A percentile compares a stretch with the other conserved stretches of the same genome.
Evolutionary conservation across 1,139 yeast species (phyloP).

Genomic region (Blastobotrys buckinghamii): DNA sequence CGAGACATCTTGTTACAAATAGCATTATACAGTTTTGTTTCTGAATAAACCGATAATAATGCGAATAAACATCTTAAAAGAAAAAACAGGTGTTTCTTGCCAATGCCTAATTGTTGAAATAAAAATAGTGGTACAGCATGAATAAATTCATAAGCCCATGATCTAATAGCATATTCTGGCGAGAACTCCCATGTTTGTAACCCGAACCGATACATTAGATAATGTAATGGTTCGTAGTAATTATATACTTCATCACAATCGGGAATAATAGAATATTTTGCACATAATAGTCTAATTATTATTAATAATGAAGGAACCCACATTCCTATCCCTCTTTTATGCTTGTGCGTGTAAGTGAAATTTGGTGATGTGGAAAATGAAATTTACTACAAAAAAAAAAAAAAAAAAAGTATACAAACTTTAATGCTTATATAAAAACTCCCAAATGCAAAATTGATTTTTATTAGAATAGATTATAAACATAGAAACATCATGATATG

Average conservation of each 20-base stretch:
- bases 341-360: neutral
- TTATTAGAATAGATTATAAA: neutral
- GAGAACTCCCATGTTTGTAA: constrained; percentile 97
- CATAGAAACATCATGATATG: neutral
- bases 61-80: constrained; percentile 50
- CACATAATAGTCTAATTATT: constrained; percentile 42
- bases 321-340: neutral
- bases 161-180: constrained; percentile 81
- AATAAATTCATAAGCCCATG: constrained; percentile 58
- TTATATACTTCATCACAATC: constrained; percentile 89
- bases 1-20: constrained; percentile 35
- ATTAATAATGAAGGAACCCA: constrained; percentile 18
- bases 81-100: constrained; percentile 35
- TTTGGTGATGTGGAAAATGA: neutral
- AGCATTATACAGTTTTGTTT: constrained; percentile 44
- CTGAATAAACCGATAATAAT: constrained; percentile 48
- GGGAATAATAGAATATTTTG: constrained; percentile 58
- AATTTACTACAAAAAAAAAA: neutral
- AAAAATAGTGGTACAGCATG: constrained; percentile 28
- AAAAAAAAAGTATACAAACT: neutral
- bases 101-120: constrained; percentile 2
- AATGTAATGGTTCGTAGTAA: constrained; percentile 87
- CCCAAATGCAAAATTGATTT: neutral
- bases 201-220: constrained; percentile 74
- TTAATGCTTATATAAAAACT: neutral